These are phyloP conservation scores for Ceratobasidium papillatum DNA, from an alignment of 1,284 basidiomycete species.

Conservation along the genomic window DNA sequence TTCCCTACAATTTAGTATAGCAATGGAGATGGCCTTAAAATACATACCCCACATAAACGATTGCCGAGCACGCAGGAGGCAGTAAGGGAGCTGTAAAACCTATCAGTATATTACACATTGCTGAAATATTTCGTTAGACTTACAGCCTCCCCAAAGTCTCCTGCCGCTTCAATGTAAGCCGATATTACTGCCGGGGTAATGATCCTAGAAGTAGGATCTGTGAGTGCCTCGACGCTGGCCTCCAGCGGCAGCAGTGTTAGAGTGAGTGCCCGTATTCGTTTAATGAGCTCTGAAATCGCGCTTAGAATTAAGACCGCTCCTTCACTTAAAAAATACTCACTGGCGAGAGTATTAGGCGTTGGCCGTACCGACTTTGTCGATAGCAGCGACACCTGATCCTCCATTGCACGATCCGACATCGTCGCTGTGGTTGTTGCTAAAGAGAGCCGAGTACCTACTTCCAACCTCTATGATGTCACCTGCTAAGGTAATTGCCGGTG, in stretches of 20 bases:
- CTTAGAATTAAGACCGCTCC: neutral
- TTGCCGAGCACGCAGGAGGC: conserved; percentile 79
- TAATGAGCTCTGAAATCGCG: conserved; percentile 70
- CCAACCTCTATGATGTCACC: conserved; percentile 29
- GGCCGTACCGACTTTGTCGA: conserved; percentile 62
- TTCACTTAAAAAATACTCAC: conserved; percentile 55
- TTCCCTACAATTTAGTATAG: neutral
- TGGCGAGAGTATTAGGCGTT: conserved; percentile 74
- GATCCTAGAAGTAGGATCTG: conserved; percentile 67
- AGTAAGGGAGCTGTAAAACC: conserved; percentile 70
- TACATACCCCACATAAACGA: conserved; percentile 67
- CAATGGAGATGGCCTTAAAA: conserved; percentile 39
- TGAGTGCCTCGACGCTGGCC: conserved; percentile 67
- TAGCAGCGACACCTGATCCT: conserved; percentile 60
- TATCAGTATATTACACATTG: conserved; percentile 44
- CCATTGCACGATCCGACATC: conserved; percentile 49
- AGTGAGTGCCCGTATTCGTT: conserved; percentile 80
- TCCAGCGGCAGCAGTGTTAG: conserved; percentile 83
- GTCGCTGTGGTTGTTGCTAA: conserved; percentile 21
- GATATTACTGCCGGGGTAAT: conserved; percentile 70
- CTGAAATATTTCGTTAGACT: conserved; percentile 48
- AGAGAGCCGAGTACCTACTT: neutral
- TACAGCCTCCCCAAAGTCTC: conserved; percentile 79
- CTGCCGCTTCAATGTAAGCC: conserved; percentile 56
- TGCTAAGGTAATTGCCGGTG: conserved; percentile 14